Evolutionary conservation across 768 basidiomycete species (phyloP), one percentile per base, ranked within the genome.

Genomic region (Scleroderma bovista): DNA sequence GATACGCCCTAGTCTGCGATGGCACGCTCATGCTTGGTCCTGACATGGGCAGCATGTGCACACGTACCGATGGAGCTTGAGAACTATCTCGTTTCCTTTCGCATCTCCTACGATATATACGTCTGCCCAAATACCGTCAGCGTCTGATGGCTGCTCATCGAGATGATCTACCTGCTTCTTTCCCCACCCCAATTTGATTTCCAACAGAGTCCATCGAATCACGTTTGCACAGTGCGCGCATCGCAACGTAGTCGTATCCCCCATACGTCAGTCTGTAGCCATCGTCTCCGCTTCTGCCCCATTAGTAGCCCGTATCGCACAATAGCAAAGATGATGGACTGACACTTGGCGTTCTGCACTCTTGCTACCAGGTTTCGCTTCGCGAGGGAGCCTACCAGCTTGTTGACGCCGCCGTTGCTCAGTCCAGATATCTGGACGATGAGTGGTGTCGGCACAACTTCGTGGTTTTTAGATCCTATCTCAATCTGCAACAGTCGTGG

Each of bases 381-480:
- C 1, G 93, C 93, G 15, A 98, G 78, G 17, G 83, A 82, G 4
- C 92, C 93, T 48, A 98, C 78, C 39, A 88, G 71, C 68, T 97
- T 99, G 73, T 93, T 95, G 42, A 95, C 88, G 5, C 93, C 93
- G 41, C 96, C 96, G 51, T 84, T 86, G 32, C 93, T 77, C 39
- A 97, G 73, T n/a, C 91, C 89, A 3, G 93, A 93, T 38, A 98
- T 87, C 67, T 95, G 92, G 4, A 87, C 84, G 54, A 98, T 90
- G 57, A 98, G 80, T 0, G 79, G 69, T 8, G 88, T 84, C 3
- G 96, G 96, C 13, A 99, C 94, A 33, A 96, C 79, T 68, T 98
- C 89, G 61, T 99, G 96, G 65, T 98, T 98, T 74, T 96, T 96
- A 4, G 90, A 93, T 17, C 95, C 96, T 78, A 95, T 92, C 72